Percentiles rank a stretch among this genome's conserved stretches.
These are phyloP conservation scores for Orbilia quercus DNA, from an alignment of 2,329 filamentous ascomycete genomes.

Conservation along the genomic window DNA sequence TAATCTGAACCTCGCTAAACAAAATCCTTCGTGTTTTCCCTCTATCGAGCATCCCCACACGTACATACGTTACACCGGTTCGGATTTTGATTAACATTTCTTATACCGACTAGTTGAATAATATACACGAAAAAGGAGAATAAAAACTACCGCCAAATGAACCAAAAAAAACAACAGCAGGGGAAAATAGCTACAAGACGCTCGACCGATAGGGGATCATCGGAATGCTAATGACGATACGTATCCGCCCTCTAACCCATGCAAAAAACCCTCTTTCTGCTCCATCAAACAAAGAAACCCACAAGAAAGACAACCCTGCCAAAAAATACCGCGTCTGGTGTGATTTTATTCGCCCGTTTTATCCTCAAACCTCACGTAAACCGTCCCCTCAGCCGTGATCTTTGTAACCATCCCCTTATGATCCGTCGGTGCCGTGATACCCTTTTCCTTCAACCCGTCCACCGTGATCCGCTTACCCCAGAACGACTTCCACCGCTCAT, in stretches of 20 bases:
- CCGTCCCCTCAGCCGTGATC: slow-evolving; percentile 35
- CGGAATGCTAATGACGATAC: not conserved
- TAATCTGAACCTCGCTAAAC: slow-evolving; percentile 40
- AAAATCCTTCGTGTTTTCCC: not conserved
- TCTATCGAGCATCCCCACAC: not conserved
- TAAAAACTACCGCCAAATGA: slow-evolving; percentile 2
- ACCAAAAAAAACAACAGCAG: not conserved
- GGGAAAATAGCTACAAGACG: slow-evolving; percentile 9
- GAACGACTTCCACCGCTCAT: slow-evolving; percentile 62
- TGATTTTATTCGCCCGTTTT: slow-evolving; percentile 7
- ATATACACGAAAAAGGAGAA: slow-evolving; percentile 28
- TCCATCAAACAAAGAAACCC: not conserved
- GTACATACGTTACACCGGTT: not conserved
- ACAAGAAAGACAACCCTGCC: not conserved
- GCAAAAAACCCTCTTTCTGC: not conserved
- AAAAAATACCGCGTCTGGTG: not conserved
- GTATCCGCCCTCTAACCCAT: not conserved
- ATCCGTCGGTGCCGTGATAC: slow-evolving; percentile 43
- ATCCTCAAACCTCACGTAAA: slow-evolving; percentile 45
- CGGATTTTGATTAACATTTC: slow-evolving; percentile 25
- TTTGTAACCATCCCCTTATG: slow-evolving; percentile 50
- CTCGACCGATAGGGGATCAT: not conserved
- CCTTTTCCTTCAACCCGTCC: slow-evolving; percentile 42
- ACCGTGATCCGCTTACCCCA: slow-evolving; percentile 59
- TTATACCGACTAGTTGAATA: slow-evolving; percentile 25